Conservation (phyloP, 305 asterid genomes). For the Salvia sclarea region DNA sequence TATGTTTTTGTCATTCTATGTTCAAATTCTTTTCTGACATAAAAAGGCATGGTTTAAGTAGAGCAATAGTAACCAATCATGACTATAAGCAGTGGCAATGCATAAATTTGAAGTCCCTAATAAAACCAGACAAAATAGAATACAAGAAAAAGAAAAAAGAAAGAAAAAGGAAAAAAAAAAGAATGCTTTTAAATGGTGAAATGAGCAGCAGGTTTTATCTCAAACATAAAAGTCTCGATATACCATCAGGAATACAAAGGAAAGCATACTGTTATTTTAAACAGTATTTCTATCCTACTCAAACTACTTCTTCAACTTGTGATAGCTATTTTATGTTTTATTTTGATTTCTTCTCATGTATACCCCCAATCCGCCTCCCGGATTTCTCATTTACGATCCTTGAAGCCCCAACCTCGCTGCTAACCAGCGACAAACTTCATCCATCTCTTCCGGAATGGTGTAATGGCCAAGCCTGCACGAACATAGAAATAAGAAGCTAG, state of each 20-base stretch:
- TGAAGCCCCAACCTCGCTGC: slow-evolving; percentile 27
- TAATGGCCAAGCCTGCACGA: slow-evolving; percentile 32
- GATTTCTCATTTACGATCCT: slow-evolving; percentile 23
- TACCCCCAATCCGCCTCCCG: slow-evolving; percentile 26
- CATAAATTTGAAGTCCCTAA: no score
- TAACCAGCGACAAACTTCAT: slow-evolving; percentile 29
- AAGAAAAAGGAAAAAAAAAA: neutral
- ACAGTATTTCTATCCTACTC: slow-evolving; percentile 20
- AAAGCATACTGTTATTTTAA: slow-evolving; percentile 22
- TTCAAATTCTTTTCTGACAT: neutral
- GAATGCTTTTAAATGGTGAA: neutral
- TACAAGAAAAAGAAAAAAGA: no score
- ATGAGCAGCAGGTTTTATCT: neutral
- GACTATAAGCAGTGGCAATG: neutral
- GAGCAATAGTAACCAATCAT: neutral
- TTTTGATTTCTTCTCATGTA: slow-evolving; percentile 31
- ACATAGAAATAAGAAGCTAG: neutral
- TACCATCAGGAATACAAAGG: slow-evolving; percentile 19
- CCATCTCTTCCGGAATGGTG: slow-evolving; percentile 35
- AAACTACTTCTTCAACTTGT: slow-evolving; percentile 29
- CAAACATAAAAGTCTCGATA: slow-evolving; percentile 1
- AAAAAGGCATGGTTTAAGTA: neutral
- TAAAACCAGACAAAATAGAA: no score
- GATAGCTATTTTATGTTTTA: slow-evolving; percentile 20
- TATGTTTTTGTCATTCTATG: slow-evolving; percentile 15